Base-by-base conservation (phyloP, 139 green algal species). In the Closterium sp. region DNA sequence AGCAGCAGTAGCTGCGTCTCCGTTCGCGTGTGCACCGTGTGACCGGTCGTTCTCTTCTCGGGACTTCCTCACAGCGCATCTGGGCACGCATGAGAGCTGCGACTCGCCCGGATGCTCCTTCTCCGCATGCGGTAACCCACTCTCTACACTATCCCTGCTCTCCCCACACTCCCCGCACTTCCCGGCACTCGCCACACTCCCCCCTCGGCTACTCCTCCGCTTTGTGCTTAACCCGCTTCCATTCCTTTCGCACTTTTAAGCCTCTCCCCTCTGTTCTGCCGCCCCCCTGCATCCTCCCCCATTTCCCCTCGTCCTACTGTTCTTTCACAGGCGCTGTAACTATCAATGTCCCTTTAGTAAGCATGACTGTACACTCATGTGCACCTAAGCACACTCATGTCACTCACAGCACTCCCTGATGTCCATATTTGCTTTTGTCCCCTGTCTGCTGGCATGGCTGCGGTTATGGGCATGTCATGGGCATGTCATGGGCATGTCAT, bases 231-330 rank as follows among this genome's bases (percentile, higher is more conserved):
- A 4, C 32, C 84, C 84, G 6, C 31, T 34, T 87, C 84, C 6
- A 4, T 33, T 34, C 31, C 84, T 33, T 12, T 89, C 12, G 21
- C 85, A 31, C 4, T 28, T 84, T 7, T 55, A n/a, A n/a, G n/a
- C n/a, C n/a, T 89, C 7, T 89, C 86, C 86, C 86, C 10, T 89
- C 86, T 89, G 28, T 89, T n/a, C 21, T 30, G 64, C 86, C 30
- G 28, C 30, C 19, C 64, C 30, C 7, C 43, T 69, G 12, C 9
- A n/a, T n/a, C n/a, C n/a, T n/a, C n/a, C n/a, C n/a, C n/a, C n/a
- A n/a, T n/a, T n/a, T n/a, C n/a, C n/a, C n/a, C n/a, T n/a, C n/a
- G n/a, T n/a, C n/a, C n/a, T n/a, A n/a, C n/a, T n/a, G n/a, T n/a
- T n/a, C n/a, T n/a, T n/a, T n/a, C n/a, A n/a, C n/a, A n/a, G n/a